Base-by-base conservation (phyloP, 1,284 basidiomycete species). In the Cutaneotrichosporon cavernicola region DNA sequence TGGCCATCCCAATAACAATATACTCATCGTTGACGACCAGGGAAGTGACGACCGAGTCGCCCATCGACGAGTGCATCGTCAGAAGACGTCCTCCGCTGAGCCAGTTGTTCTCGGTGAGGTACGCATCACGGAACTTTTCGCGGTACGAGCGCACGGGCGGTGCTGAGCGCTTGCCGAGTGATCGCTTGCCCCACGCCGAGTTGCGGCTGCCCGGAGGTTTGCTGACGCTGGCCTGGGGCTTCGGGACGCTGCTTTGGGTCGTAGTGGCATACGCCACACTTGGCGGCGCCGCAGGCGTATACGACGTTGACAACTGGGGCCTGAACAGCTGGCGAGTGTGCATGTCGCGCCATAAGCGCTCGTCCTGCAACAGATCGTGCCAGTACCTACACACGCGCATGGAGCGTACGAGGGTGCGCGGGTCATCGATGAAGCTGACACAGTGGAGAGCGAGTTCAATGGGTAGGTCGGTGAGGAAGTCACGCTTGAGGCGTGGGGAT, bases 1-100 rank as follows among this genome's bases (percentile, higher is more conserved):
- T 96, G 14, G 92, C 91, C 76, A 97, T 89, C 1, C 92, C 95
- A 30, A 95, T 89, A 49, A 96, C 88, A 72, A 98, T 87, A 86
- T 89, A 92, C 60, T 91, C 87, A 30, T 85, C 81, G 79, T 97
- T 91, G 65, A 97, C 85, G 1, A 92, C 91, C 26, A 97, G 84
- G 4, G 90, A 92, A 0, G 96, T 96, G 46, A 96, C 89, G 11
- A 92, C 89, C 10, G 88, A 88, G 53, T 85, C 85, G 70, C 91
- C 86, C 46, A 87, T 85, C 56, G 88, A 85, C 57, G 88, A 86
- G 73, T 93, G 90, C 83, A 67, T 72, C 13, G 87, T 87, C 9
- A 97, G 83, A 5, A 96, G 81, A 7, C 85, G 85, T 3, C 94
- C 94, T 6, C 90, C 90, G 51, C 84, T 84, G 11, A 89, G 85